Conservation (phyloP, 306 rosid genomes). For the Arachis stenosperma region DNA sequence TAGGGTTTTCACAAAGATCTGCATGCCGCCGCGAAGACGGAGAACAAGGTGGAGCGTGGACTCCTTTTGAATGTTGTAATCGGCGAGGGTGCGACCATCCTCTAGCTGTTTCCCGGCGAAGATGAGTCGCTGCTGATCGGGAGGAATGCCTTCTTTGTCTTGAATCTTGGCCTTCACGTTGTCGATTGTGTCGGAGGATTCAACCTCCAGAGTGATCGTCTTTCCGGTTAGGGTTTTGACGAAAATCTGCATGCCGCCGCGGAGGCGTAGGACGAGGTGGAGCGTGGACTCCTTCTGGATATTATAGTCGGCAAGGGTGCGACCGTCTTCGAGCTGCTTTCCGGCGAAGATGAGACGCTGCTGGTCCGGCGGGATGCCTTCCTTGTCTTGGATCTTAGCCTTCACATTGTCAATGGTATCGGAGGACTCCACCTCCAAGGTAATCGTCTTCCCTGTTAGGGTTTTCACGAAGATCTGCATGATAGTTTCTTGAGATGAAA, state of each 20-base stretch:
- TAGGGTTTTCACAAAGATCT: neutral
- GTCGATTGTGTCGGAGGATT: neutral
- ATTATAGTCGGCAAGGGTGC: conserved; percentile 19
- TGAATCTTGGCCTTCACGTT: neutral
- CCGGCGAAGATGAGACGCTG: conserved; percentile 16
- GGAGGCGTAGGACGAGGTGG: conserved; percentile 4
- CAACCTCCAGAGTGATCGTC: neutral
- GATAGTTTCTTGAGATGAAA: neutral
- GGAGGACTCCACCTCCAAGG: conserved; percentile 7
- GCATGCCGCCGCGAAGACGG: neutral
- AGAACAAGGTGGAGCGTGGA: neutral
- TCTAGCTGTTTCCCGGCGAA: neutral
- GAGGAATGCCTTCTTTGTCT: neutral
- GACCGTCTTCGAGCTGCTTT: neutral
- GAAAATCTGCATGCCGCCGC: conserved; percentile 2
- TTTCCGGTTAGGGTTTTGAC: neutral
- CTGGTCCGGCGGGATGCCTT: conserved; percentile 3
- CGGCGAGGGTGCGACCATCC: neutral
- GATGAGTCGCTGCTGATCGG: neutral
- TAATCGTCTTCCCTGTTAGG: conserved; percentile 3
- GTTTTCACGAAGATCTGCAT: conserved; percentile 42
- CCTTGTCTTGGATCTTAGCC: conserved; percentile 6
- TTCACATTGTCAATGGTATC: neutral
- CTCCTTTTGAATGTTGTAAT: neutral
- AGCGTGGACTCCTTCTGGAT: conserved; percentile 18